Evolutionary conservation across 176 grass and related monocot genomes (phyloP).

Genomic region (Tillandsia fasciculata): DNA sequence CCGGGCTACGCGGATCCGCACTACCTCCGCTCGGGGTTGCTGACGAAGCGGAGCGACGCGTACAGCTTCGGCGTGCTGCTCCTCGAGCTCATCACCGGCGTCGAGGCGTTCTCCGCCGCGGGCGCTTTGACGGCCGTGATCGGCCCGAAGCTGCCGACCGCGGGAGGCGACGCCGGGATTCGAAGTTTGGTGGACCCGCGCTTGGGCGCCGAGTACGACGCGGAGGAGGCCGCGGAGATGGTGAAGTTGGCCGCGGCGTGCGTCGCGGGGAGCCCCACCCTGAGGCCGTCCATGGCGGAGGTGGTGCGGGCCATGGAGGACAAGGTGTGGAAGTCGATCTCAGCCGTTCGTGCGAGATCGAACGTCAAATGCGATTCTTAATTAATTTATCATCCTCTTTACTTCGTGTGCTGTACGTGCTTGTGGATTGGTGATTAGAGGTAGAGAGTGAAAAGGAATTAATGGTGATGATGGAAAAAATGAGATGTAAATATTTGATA

Average conservation of each 20-base stretch:
- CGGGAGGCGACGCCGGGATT: slow-evolving; percentile 20
- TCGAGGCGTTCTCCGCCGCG: slow-evolving; percentile 47
- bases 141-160: slow-evolving; percentile 25
- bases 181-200: slow-evolving; percentile 42
- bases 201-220: slow-evolving; percentile 30
- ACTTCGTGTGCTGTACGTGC: no score
- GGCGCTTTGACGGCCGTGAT: slow-evolving; percentile 42
- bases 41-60: slow-evolving; percentile 73
- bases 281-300: slow-evolving; percentile 64
- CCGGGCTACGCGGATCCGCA: slow-evolving; percentile 78
- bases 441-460: no score
- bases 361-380: slow-evolving; percentile 24
- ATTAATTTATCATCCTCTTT: not conserved
- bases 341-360: slow-evolving; percentile 34
- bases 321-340: slow-evolving; percentile 33
- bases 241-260: slow-evolving; percentile 40
- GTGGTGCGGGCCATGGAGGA: slow-evolving; percentile 48
- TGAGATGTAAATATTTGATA: no score
- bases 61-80: slow-evolving; percentile 97
- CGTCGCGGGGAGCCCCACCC: slow-evolving; percentile 27
- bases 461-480: no score
- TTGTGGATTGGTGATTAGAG: no score
- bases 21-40: slow-evolving; percentile 56
- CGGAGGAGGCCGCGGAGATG: slow-evolving; percentile 36
- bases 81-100: slow-evolving; percentile 62